A percentile compares a stretch with the other conserved stretches of the same genome.
These are phyloP conservation scores for Tripterygium wilfordii DNA, from an alignment of 177 flowering plant genomes.

Conservation along the genomic window DNA sequence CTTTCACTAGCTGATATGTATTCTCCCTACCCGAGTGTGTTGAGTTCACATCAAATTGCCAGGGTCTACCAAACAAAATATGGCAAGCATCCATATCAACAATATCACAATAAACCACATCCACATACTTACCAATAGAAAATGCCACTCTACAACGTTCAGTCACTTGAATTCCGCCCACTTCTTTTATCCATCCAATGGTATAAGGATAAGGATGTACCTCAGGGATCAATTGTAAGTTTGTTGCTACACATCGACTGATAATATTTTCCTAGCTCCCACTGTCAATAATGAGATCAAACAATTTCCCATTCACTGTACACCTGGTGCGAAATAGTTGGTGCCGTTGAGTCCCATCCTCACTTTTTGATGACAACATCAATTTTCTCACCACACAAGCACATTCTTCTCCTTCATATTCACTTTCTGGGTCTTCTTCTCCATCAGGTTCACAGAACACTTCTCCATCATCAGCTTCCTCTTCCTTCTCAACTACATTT, in stretches of 20 bases:
- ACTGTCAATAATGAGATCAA: constrained; percentile 4
- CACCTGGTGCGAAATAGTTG: background rate
- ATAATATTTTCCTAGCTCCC: constrained; percentile 9
- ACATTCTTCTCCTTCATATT: background rate
- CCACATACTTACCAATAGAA: constrained; percentile 1
- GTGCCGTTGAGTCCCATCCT: background rate
- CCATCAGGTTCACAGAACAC: background rate
- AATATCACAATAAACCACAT: constrained; percentile 3
- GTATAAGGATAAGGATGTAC: constrained; percentile 3
- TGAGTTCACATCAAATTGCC: background rate
- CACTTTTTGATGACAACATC: background rate
- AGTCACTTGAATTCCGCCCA: background rate
- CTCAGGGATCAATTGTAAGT: background rate
- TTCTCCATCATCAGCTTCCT: background rate
- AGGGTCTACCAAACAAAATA: constrained; percentile 1
- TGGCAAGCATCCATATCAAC: constrained; percentile 8
- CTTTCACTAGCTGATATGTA: background rate
- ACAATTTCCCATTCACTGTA: background rate
- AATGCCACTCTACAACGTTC: background rate
- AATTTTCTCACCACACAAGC: background rate
- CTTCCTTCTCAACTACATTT: background rate
- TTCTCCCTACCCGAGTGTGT: background rate
- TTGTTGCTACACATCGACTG: background rate
- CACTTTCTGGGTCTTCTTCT: background rate
- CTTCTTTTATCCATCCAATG: constrained; percentile 3